A percentile compares a stretch with the other conserved stretches of the same genome.
Evolutionary conservation across 1,284 basidiomycete genomes (phyloP).

Genomic region (Afroboletus lepidellus): DNA sequence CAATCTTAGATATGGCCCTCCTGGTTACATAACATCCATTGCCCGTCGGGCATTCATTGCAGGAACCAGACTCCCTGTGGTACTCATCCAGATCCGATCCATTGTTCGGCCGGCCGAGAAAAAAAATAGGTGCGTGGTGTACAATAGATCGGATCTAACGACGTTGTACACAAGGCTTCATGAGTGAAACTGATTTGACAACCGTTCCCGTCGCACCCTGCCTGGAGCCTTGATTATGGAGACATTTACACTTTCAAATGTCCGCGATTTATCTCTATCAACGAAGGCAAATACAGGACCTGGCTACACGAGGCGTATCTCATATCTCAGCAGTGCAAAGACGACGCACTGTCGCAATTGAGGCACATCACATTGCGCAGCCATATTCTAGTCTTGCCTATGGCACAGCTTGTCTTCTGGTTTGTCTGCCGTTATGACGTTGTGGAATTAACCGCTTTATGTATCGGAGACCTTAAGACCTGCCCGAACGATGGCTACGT

Average conservation of each 20-base stretch:
- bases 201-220: slow-evolving; percentile 26
- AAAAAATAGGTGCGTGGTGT: slow-evolving; percentile 8
- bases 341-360: background rate
- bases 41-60: slow-evolving; percentile 3
- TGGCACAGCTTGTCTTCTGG: slow-evolving; percentile 1
- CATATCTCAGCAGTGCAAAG: background rate
- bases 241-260: slow-evolving; percentile 1
- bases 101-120: slow-evolving; percentile 7
- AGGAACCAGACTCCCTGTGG: slow-evolving; percentile 12
- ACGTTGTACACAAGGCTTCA: slow-evolving; percentile 4
- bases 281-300: background rate
- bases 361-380: slow-evolving; percentile 1
- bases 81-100: slow-evolving; percentile 11
- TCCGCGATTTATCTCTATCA: slow-evolving; percentile 7
- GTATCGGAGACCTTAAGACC: background rate
- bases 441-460: background rate
- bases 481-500: background rate
- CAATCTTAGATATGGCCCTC: slow-evolving; percentile 7
- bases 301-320: background rate
- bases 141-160: slow-evolving; percentile 23
- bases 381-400: background rate
- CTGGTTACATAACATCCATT: slow-evolving; percentile 17
- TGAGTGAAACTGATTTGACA: slow-evolving; percentile 5
- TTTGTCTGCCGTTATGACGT: slow-evolving; percentile 10
- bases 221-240: slow-evolving; percentile 7